Base-by-base conservation (phyloP, 148 eudicot species). In the Nepenthes mirabilis region DNA sequence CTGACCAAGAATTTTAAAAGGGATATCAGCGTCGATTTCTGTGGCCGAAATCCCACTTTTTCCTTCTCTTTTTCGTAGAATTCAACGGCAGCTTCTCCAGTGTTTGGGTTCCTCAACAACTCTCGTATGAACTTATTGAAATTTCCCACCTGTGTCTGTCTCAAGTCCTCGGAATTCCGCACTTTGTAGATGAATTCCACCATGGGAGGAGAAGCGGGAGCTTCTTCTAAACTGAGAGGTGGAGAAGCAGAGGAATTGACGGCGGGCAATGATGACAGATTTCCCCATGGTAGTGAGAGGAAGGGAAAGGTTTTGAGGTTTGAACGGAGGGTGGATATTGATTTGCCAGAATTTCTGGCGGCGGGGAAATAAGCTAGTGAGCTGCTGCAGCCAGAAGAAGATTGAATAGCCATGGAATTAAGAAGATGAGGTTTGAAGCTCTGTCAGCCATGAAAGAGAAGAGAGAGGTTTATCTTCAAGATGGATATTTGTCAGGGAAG, bases 41-140 rank as follows among this genome's bases (percentile, higher is more conserved):
- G 63, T 8, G 91, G 98, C 12, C 13, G 63, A 56, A 88, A 93
- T 1, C 48, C 75, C 1, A 60, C 45, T 1, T 58, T 66, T 36
- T 52, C 47, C 67, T 79, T 86, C 36, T 87, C 86, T 68, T 86
- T 79, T 54, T 70, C 63, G 43, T 85, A 93, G 70, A 60, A 75
- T 23, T 83, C 80, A 11, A 73, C 59, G 1, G 80, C 98, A 1
- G 83, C 57, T 13, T 75, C 50, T 63, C 80, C 67, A 2, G 84
- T 88, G 8, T 72, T 58, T 4, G 88, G 73, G 33, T 86, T 61
- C 43, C 48, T 61, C 40, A 77, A 37, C 14, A 77, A 48, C 2
- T 60, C 66, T 2, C 57, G 13, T 2, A 77, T 36, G 2, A 73
- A 9, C 5, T 58, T 49, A 36, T 73, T 70, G 6, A 56, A 9